These are phyloP conservation scores for sweet orange (Citrus sinensis) DNA, from an alignment of 345 rosid genomes.

Conservation along the genomic window DVS_A1.0 CM039165.1:25205001-25205500, in stretches of 20 bases:
- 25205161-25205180: slow-evolving; percentile 1
- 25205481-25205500: slow-evolving; percentile 99
- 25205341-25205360: slow-evolving; percentile 91
- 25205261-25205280: slow-evolving; percentile 66
- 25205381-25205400: slow-evolving; percentile 5
- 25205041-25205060: slow-evolving; percentile 66
- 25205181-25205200: background rate
- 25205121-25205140: slow-evolving; percentile 53
- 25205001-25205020: background rate
- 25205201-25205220: background rate
- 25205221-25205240: slow-evolving; percentile 12
- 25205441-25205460: slow-evolving; percentile 38
- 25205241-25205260: slow-evolving; percentile 60
- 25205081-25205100: slow-evolving; percentile 48
- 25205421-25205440: slow-evolving; percentile 28
- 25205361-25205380: slow-evolving; percentile 24
- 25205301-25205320: slow-evolving; percentile 57
- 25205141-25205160: background rate
- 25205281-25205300: slow-evolving; percentile 61
- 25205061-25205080: slow-evolving; percentile 49
- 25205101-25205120: slow-evolving; percentile 59
- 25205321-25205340: slow-evolving; percentile 67
- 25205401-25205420: slow-evolving; percentile 6
- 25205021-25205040: slow-evolving; percentile 7
- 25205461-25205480: slow-evolving; percentile 94